phyloP scores from a whole-genome alignment of 208 protist genomes.

The Leishmania braziliensis region DNA sequence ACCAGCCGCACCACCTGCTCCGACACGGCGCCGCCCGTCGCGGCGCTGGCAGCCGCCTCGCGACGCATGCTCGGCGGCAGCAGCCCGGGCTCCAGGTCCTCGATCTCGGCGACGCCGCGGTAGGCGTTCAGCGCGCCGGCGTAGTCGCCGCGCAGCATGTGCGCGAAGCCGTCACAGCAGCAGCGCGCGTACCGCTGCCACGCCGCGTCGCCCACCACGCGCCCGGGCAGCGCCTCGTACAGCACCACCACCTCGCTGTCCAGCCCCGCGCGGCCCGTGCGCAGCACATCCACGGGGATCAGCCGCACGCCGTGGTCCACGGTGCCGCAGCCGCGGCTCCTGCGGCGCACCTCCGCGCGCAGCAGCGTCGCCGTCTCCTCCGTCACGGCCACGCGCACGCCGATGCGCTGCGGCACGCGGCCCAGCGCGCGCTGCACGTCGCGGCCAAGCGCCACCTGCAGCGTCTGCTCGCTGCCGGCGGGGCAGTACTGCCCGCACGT shows the following conservation, averaged over 20 bases:
- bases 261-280: slow-evolving; percentile 9
- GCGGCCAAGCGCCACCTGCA: slow-evolving; percentile 32
- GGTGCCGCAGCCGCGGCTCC: slow-evolving; percentile 11
- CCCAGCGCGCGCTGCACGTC: slow-evolving; percentile 33
- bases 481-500: slow-evolving; percentile 19
- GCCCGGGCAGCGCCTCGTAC: slow-evolving; percentile 32
- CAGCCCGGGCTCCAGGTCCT: slow-evolving; percentile 20
- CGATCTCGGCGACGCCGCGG: slow-evolving; percentile 23
- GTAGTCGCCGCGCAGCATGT: slow-evolving; percentile 48
- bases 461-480: slow-evolving; percentile 17
- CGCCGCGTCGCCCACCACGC: slow-evolving; percentile 11
- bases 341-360: slow-evolving; percentile 5
- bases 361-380: slow-evolving; percentile 48
- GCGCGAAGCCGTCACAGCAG: slow-evolving; percentile 35
- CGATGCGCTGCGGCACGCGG: slow-evolving; percentile 26
- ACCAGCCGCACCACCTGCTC: slow-evolving; percentile 28
- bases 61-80: slow-evolving; percentile 13
- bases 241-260: slow-evolving; percentile 28
- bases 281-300: slow-evolving; percentile 36
- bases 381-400: slow-evolving; percentile 35
- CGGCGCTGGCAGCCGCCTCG: slow-evolving; percentile 16
- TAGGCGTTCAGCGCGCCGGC: slow-evolving; percentile 26
- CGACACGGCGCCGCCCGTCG: slow-evolving; percentile 13
- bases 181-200: slow-evolving; percentile 29
- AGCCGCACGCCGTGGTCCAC: slow-evolving; percentile 36